Conservation (phyloP, 805 yeast species). For the Yamadazyma paraphyllophila region DNA sequence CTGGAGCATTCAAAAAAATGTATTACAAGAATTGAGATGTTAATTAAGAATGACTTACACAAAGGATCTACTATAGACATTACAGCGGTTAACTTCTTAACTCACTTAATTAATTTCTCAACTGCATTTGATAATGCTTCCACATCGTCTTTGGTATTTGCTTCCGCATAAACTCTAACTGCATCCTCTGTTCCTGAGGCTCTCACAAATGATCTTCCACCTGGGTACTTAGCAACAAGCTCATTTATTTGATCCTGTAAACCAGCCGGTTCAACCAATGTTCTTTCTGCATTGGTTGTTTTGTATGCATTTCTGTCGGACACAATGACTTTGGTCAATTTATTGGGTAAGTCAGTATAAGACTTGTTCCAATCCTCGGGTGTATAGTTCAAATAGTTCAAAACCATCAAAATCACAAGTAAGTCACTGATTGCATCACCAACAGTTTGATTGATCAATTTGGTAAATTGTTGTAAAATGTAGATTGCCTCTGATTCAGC, state of each 20-base stretch:
- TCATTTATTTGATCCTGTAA: constrained; percentile 72
- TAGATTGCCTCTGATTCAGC: constrained; percentile 49
- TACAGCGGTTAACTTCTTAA: not conserved
- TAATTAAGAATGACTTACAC: not conserved
- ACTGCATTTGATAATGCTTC: constrained; percentile 24
- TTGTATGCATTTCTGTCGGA: constrained; percentile 74
- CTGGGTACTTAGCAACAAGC: constrained; percentile 50
- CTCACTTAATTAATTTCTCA: constrained; percentile 22
- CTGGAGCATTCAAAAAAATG: constrained; percentile 71
- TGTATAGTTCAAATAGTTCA: constrained; percentile 52
- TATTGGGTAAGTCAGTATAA: constrained; percentile 85
- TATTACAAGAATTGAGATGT: constrained; percentile 20
- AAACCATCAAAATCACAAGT: constrained; percentile 68
- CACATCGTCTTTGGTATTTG: constrained; percentile 42
- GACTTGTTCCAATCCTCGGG: constrained; percentile 73
- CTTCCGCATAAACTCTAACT: constrained; percentile 93
- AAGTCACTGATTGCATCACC: constrained; percentile 97
- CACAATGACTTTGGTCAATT: constrained; percentile 76
- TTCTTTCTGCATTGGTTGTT: constrained; percentile 90
- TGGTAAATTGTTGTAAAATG: constrained; percentile 58
- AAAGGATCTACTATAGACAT: too few relatives aligned
- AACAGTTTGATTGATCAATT: constrained; percentile 91
- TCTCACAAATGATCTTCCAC: constrained; percentile 88
- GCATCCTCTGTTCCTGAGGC: constrained; percentile 99
- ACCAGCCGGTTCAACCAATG: constrained; percentile 71